Base-by-base conservation (phyloP, 352 stramenopile genomes). In the Pythium phragmiticola region DNA sequence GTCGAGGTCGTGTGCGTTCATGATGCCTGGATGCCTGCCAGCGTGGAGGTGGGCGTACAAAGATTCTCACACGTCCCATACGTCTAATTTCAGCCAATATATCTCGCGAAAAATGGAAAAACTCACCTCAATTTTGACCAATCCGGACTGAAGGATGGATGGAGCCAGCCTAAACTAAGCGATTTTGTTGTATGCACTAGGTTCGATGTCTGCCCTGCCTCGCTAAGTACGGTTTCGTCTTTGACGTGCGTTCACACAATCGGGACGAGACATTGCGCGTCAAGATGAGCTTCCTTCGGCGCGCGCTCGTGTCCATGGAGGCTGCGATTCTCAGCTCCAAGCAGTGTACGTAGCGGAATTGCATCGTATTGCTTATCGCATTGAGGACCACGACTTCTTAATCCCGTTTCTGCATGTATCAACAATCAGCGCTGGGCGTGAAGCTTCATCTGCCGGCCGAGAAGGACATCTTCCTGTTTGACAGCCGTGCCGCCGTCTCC, bases 401-500 rank as follows among this genome's bases (percentile, higher is more conserved):
- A 6, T 42, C 11, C 14, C 37, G 37, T 42, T 42, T 42, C 37
- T 42, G 14, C 37, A 17, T 42, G 9, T 42, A 12, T 42, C 42
- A 48, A 48, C 42, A 48, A 48, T 26, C 58, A 94, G 85, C 85
- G 17, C 69, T 94, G 19, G 87, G 87, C 37, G 46, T 95, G 45
- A 77, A 84, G 67, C 78, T 95, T 33, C 89, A 88, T 37, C 63
- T 95, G 33, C 67, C 87, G 60, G 71, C 77, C 4, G 81, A 95
- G 68, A 87, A 87, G 55, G 71, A 90, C 41, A 77, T 95, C 65
- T 93, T 92, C 60, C 57, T 85, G 9, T 95, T 95, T 63, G 75
- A 76, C 28, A 75, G 66, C n/a, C 79, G 78, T 50, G 70, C 82
- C 7, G 65, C 73, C 0, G 74, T 80, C 14, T 66, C 65, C 2